Conservation (phyloP, 169 alveolate species). For the Perkinsus marinus region DNA sequence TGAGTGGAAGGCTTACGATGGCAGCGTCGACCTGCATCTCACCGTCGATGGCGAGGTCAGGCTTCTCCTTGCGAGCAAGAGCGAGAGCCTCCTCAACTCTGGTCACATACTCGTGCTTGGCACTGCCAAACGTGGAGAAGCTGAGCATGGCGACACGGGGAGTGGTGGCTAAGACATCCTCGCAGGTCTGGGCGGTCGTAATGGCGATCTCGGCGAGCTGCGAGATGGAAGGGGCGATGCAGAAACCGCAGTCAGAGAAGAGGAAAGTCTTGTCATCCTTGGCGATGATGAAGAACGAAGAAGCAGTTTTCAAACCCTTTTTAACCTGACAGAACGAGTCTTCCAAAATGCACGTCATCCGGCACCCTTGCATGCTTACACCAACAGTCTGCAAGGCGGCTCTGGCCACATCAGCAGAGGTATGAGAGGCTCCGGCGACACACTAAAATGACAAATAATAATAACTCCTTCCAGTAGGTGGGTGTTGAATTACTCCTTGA, state of each 20-base stretch:
- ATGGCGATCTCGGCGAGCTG: not conserved
- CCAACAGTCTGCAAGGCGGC: not conserved
- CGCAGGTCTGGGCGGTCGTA: not conserved
- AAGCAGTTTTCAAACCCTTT: not conserved
- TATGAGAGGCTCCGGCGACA: not conserved
- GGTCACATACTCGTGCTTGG: not conserved
- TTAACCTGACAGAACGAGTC: not conserved
- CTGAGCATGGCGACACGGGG: not conserved
- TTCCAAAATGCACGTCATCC: too few relatives aligned
- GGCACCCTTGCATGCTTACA: too few relatives aligned
- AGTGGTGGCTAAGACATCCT: not conserved
- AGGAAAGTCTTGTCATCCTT: not conserved
- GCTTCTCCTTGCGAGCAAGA: not conserved
- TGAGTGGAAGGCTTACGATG: not conserved
- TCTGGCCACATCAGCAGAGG: not conserved
- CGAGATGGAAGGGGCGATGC: not conserved
- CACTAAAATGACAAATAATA: not conserved
- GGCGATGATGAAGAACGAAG: not conserved
- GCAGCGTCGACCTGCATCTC: not conserved
- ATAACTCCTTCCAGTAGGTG: not conserved
- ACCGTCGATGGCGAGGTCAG: not conserved
- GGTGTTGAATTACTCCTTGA: not conserved
- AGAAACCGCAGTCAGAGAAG: not conserved
- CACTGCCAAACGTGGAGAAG: not conserved
- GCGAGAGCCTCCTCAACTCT: not conserved